Conservation (phyloP, 169 alveolate genomes). For the Plasmodium ovale region DNA sequence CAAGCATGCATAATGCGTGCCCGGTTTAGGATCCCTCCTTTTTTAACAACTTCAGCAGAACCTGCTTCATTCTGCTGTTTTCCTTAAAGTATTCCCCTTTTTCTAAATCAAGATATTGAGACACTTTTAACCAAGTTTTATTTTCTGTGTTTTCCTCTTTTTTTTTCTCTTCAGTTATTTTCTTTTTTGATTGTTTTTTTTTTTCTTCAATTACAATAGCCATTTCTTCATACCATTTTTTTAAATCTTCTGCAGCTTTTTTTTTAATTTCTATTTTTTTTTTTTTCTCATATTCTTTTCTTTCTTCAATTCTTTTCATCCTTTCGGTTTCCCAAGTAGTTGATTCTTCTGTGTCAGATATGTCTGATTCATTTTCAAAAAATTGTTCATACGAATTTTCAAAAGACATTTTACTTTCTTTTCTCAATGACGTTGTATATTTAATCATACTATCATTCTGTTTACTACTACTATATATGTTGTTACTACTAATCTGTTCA, state of each 20-base stretch:
- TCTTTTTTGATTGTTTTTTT: slow-evolving; percentile 40
- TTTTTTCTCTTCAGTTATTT: slow-evolving; percentile 60
- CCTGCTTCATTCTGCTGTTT: slow-evolving; percentile 65
- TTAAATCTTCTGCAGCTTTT: slow-evolving; percentile 71
- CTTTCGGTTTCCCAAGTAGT: slow-evolving; percentile 59
- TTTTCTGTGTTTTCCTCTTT: slow-evolving; percentile 62
- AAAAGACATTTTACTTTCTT: slow-evolving; percentile 53
- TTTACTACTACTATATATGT: background rate
- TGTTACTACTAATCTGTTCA: slow-evolving; percentile 4
- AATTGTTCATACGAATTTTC: slow-evolving; percentile 63
- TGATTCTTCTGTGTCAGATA: slow-evolving; percentile 61
- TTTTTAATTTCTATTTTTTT: slow-evolving; percentile 65
- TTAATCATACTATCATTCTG: slow-evolving; percentile 5
- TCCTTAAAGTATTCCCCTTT: slow-evolving; percentile 70
- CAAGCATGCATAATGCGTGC: background rate
- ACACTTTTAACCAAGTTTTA: slow-evolving; percentile 58
- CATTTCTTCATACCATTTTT: slow-evolving; percentile 75
- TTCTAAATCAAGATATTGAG: slow-evolving; percentile 54
- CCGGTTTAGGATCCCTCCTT: slow-evolving; percentile 28
- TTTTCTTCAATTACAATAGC: slow-evolving; percentile 59
- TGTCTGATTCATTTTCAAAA: slow-evolving; percentile 72
- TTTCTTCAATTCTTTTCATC: slow-evolving; percentile 55
- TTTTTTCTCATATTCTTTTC: slow-evolving; percentile 66
- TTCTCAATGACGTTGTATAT: background rate
- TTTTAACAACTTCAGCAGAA: slow-evolving; percentile 38